A percentile compares a stretch with the other conserved stretches of the same genome.
phyloP scores from a whole-genome alignment of 2,329 filamentous ascomycete genomes.

The Aspergillus felis region DNA sequence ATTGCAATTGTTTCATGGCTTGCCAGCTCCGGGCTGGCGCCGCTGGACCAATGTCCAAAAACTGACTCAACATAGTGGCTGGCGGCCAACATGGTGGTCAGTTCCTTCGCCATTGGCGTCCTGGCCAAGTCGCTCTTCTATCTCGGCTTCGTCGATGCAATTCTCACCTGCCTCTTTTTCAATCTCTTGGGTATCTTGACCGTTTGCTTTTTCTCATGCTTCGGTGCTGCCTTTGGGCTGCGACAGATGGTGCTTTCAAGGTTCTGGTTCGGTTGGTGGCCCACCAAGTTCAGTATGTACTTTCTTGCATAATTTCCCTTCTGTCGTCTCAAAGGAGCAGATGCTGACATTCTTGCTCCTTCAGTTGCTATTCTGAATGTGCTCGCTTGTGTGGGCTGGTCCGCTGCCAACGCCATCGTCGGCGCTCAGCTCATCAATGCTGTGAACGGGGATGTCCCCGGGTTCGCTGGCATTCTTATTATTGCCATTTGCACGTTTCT shows the following conservation, averaged over 20 bases:
- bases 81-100: constrained; percentile 73
- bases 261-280: constrained; percentile 71
- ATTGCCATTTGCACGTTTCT: constrained; percentile 65
- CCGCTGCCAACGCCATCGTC: constrained; percentile 73
- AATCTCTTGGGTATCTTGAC: constrained; percentile 69
- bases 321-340: not conserved
- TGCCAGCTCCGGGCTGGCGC: constrained; percentile 7
- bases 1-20: constrained; percentile 5
- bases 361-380: constrained; percentile 66
- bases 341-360: constrained; percentile 7
- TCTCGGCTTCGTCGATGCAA: constrained; percentile 69
- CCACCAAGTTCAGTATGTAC: constrained; percentile 61
- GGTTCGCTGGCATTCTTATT: constrained; percentile 70
- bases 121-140: constrained; percentile 64
- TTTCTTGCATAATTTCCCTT: not conserved
- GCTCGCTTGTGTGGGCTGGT: constrained; percentile 70
- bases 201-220: constrained; percentile 73
- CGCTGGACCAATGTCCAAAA: constrained; percentile 11
- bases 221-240: constrained; percentile 69
- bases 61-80: constrained; percentile 57
- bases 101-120: constrained; percentile 71
- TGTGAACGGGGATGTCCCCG: constrained; percentile 65
- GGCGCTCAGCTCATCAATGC: constrained; percentile 73
- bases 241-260: constrained; percentile 77
- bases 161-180: constrained; percentile 69